These are phyloP conservation scores for Magnusiomyces tetraspermus DNA, from an alignment of 1,139 yeast species.

Conservation along the genomic window DNA sequence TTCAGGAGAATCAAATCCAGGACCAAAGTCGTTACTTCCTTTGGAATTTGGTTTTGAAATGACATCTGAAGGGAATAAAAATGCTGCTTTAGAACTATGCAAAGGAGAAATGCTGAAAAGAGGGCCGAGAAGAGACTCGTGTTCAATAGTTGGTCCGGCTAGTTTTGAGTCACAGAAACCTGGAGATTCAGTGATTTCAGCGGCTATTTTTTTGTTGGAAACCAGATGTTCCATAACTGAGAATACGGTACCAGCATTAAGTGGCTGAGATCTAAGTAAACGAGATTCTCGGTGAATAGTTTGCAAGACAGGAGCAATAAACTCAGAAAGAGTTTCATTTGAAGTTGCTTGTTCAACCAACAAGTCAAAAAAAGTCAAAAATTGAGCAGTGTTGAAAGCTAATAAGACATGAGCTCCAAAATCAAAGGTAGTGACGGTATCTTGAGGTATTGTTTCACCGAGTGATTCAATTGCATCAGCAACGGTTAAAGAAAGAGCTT, in stretches of 20 bases:
- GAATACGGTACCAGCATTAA: conserved; percentile 43
- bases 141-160: conserved; percentile 45
- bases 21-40: conserved; percentile 2
- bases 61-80: conserved; percentile 4
- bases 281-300: conserved; percentile 12
- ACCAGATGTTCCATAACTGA: conserved; percentile 53
- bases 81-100: conserved; percentile 28
- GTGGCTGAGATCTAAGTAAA: conserved; percentile 15
- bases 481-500: not conserved
- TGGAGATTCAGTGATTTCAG: conserved; percentile 47
- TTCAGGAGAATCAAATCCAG: conserved; percentile 2
- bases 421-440: not conserved
- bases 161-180: conserved; percentile 39
- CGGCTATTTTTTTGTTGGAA: conserved; percentile 53
- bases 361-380: conserved; percentile 47
- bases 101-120: conserved; percentile 69
- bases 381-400: not conserved
- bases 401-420: not conserved
- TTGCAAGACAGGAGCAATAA: conserved; percentile 41
- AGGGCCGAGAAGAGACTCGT: conserved; percentile 64
- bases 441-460: conserved; percentile 5
- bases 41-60: conserved; percentile 4
- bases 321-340: conserved; percentile 55
- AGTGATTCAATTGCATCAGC: conserved; percentile 1
- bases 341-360: conserved; percentile 51